Percentiles rank a stretch among this genome's conserved stretches.
Conservation (phyloP, 768 basidiomycete genomes). For the Piloderma croceum region DNA sequence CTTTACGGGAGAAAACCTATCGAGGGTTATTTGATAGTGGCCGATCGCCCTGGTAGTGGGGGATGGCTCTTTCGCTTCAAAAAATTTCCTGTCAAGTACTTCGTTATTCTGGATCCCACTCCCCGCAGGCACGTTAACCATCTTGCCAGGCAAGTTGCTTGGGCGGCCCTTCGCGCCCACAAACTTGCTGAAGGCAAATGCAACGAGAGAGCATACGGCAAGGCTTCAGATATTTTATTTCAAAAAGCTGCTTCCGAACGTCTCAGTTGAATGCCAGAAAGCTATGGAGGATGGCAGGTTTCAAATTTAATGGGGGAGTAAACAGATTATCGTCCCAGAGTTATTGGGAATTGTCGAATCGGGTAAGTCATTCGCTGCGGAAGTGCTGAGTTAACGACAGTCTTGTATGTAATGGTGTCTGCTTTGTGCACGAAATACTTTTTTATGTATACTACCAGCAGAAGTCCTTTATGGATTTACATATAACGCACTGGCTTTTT, state of each 20-base stretch:
- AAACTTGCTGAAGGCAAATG: conserved; percentile 21
- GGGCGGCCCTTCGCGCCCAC: conserved; percentile 26
- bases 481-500: too few relatives aligned
- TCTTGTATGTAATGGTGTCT: too few relatives aligned
- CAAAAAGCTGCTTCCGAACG: conserved; percentile 13
- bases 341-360: too few relatives aligned
- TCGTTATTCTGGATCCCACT: conserved; percentile 22
- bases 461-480: too few relatives aligned
- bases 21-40: conserved; percentile 8
- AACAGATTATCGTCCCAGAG: too few relatives aligned
- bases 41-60: not conserved
- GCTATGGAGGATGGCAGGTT: conserved; percentile 1
- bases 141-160: conserved; percentile 19
- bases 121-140: conserved; percentile 10
- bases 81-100: conserved; percentile 26
- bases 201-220: conserved; percentile 10
- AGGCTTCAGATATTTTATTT: conserved; percentile 15
- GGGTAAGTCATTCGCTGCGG: too few relatives aligned
- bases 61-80: conserved; percentile 27
- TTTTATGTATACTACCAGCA: too few relatives aligned
- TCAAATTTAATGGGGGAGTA: too few relatives aligned
- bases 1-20: conserved; percentile 13
- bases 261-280: conserved; percentile 13
- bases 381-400: too few relatives aligned
- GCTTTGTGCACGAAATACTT: too few relatives aligned